A percentile compares a stretch with the other conserved stretches of the same genome.
These are phyloP conservation scores for Pseudonitzschia pungens DNA, from an alignment of 108 stramenopile species.

Conservation along the genomic window DNA sequence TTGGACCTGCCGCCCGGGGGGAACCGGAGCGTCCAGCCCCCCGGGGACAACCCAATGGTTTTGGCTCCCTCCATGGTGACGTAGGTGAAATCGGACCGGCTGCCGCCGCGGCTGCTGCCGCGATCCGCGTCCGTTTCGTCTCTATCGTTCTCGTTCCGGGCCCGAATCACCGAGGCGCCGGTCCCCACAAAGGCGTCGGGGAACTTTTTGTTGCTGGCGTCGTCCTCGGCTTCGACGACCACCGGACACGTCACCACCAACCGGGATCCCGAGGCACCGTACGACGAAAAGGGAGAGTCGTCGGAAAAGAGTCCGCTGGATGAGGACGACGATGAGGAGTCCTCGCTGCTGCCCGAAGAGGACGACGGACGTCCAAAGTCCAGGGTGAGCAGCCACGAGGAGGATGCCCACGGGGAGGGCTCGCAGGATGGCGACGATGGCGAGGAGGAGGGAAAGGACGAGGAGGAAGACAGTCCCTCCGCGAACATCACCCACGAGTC, in stretches of 20 bases:
- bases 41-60: constrained; percentile 45
- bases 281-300: constrained; percentile 7
- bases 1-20: constrained; percentile 27
- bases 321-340: constrained; percentile 25
- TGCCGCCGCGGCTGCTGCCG: not conserved
- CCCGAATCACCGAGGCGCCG: constrained; percentile 15
- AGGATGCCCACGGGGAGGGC: constrained; percentile 62
- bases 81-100: constrained; percentile 28
- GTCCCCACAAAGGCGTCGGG: constrained; percentile 26
- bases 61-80: constrained; percentile 59
- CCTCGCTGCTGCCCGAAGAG: constrained; percentile 22
- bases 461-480: constrained; percentile 4
- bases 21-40: constrained; percentile 58
- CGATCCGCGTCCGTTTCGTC: not conserved
- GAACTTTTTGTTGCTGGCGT: constrained; percentile 15
- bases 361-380: constrained; percentile 33
- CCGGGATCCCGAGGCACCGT: constrained; percentile 47
- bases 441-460: not conserved
- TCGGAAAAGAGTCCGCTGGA: not conserved
- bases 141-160: not conserved
- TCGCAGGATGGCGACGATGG: not conserved
- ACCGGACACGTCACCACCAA: constrained; percentile 48
- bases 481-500: not conserved
- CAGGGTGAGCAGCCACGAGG: constrained; percentile 50
- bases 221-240: constrained; percentile 33